Evolutionary conservation across 2,329 filamentous ascomycete genomes (phyloP).

Genomic region (Diaporthe eres): DNA sequence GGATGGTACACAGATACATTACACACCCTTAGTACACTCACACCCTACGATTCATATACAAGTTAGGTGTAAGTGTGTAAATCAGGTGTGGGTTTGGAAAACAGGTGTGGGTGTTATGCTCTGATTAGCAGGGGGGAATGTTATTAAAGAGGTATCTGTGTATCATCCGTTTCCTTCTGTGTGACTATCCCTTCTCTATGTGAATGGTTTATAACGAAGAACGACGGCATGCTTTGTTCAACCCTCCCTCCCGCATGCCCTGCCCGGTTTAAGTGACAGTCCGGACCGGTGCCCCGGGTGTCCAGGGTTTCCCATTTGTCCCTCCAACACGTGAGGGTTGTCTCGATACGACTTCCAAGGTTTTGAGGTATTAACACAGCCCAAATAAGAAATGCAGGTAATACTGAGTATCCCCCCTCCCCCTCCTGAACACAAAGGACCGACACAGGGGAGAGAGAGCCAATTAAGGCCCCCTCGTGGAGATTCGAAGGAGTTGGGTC

Average conservation of each 20-base stretch:
- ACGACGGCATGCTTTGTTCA: background rate
- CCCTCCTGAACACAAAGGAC: background rate
- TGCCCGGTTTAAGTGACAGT: constrained; percentile 6
- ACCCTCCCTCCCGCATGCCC: constrained; percentile 8
- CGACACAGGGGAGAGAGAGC: background rate
- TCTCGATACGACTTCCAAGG: constrained; percentile 17
- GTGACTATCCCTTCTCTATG: background rate
- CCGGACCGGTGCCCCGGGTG: constrained; percentile 25
- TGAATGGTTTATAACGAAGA: background rate
- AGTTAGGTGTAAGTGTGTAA: too few relatives aligned
- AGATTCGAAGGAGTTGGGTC: background rate
- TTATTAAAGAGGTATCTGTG: too few relatives aligned
- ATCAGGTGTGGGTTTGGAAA: too few relatives aligned
- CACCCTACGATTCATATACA: too few relatives aligned
- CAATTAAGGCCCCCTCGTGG: background rate
- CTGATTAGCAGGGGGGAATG: too few relatives aligned
- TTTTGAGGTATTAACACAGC: constrained; percentile 8
- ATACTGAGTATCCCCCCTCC: background rate
- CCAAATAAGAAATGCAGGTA: constrained; percentile 15
- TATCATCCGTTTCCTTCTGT: too few relatives aligned
- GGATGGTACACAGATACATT: too few relatives aligned
- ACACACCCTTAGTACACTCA: too few relatives aligned
- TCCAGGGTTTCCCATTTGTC: constrained; percentile 2
- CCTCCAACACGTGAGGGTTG: background rate
- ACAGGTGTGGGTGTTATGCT: too few relatives aligned